Percentiles rank a stretch among this genome's conserved stretches.
Evolutionary conservation across 768 basidiomycete genomes (phyloP).

Genomic region (Roridomyces roridus): DNA sequence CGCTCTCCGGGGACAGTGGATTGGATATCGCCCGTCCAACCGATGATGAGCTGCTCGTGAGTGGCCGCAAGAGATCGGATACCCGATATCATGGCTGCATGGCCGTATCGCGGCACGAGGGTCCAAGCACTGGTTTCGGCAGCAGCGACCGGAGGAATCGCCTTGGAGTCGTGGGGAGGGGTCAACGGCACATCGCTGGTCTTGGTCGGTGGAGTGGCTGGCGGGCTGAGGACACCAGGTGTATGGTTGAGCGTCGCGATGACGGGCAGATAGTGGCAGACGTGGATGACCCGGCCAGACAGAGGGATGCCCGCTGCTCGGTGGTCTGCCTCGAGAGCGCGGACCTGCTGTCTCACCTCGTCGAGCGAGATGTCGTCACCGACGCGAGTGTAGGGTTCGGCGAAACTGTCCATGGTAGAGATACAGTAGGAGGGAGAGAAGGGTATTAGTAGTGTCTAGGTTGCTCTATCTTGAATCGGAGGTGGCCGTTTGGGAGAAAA

Average conservation of each 20-base stretch:
- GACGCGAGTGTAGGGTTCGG: conserved; percentile 69
- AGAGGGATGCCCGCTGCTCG: conserved; percentile 72
- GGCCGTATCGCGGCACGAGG: conserved; percentile 81
- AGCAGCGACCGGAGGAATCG: neutral
- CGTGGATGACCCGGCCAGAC: conserved; percentile 89
- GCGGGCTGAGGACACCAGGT: conserved; percentile 69
- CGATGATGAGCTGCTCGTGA: conserved; percentile 91
- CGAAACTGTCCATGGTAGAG: conserved; percentile 69
- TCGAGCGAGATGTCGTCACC: conserved; percentile 73
- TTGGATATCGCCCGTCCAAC: conserved; percentile 92
- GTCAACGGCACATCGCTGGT: conserved; percentile 52
- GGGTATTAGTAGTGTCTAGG: too few species aligned
- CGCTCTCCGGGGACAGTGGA: conserved; percentile 50
- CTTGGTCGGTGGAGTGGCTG: conserved; percentile 75
- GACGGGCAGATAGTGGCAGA: conserved; percentile 90
- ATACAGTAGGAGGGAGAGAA: neutral
- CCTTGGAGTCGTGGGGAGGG: conserved; percentile 28
- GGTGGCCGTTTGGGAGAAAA: too few species aligned
- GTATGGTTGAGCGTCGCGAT: conserved; percentile 62
- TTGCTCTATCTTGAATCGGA: too few species aligned
- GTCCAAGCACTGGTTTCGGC: conserved; percentile 58
- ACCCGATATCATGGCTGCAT: conserved; percentile 94
- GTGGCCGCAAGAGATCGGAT: conserved; percentile 83
- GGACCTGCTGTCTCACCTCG: conserved; percentile 77
- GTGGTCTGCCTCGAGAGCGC: conserved; percentile 74